Evolutionary conservation across 495 filamentous ascomycete genomes (phyloP), one percentile per base, ranked within the genome.

Genomic region (Staphylotrichum tortipilum): DNA sequence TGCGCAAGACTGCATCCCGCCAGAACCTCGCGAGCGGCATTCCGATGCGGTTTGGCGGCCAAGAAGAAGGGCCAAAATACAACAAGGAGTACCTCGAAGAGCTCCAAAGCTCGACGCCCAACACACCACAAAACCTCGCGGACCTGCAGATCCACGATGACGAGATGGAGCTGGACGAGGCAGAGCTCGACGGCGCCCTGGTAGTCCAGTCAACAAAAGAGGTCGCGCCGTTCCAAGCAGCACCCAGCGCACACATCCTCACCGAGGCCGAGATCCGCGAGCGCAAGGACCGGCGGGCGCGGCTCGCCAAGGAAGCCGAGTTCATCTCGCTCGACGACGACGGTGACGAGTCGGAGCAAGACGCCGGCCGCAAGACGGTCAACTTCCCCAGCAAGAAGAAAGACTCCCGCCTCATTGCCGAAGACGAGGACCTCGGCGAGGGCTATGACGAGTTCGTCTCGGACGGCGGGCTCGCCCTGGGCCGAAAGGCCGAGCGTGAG

Each of bases 341-440:
- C 23, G 65, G 74, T 24, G 53, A 21, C 3, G 19, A n/a, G 1
- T 10, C 2, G 28, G 2, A 9, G 8, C 17, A 7, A 4, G 15
- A 35, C 2, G 30, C 33, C 47, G 44, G 44, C 30, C 60, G 58
- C 22, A 63, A 49, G 54, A 49, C 44, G 10, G 75, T 67, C 44
- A 63, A 73, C 51, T 59, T 78, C 21, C 62, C 69, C 23, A 73
- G 70, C n/a, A 70, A 68, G 50, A 81, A 76, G 58, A 60, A 68
- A 3, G 81, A 89, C 45, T 85, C 83, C 8, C 75, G 92, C n/a
- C 76, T 96, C 8, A 76, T 88, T 4, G 75, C 76, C 22, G 89
- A 95, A 44, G 91, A 96, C 59, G 92, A 97, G 60, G 88, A 95
- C 60, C 79, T 96, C n/a, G 84, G 82, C 26, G 92, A 98, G 69